A percentile compares a stretch with the other conserved stretches of the same genome.
These are phyloP conservation scores for Jackrogersella minutella DNA, from an alignment of 495 filamentous ascomycete genomes.

Conservation along the genomic window DNA sequence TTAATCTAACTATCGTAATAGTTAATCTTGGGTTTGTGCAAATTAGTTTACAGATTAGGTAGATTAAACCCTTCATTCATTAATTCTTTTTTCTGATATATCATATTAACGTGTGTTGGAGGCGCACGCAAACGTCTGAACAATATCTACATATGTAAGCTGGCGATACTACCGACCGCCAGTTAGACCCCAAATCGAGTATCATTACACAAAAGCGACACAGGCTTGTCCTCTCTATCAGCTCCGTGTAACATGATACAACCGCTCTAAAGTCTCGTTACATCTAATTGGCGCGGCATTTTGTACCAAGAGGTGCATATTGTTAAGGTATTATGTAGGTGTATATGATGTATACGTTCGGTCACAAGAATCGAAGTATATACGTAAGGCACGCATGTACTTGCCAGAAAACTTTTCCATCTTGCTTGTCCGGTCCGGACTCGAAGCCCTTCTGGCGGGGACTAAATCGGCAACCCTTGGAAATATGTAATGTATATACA, in stretches of 20 bases:
- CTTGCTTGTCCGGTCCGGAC: conserved; percentile 12
- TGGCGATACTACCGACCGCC: conserved; percentile 21
- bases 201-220: conserved; percentile 24
- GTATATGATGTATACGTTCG: conserved; percentile 1
- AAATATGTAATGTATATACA: background rate
- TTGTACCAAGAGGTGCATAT: background rate
- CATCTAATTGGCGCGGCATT: conserved; percentile 27
- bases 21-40: background rate
- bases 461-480: conserved; percentile 5
- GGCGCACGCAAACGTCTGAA: conserved; percentile 10
- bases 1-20: conserved; percentile 4
- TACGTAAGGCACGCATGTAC: conserved; percentile 7
- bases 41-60: too few relatives aligned
- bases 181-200: conserved; percentile 20
- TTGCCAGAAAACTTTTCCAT: conserved; percentile 20
- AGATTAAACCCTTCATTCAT: conserved; percentile 4
- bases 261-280: conserved; percentile 8
- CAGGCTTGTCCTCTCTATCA: conserved; percentile 13
- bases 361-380: background rate
- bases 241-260: conserved; percentile 33
- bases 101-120: conserved; percentile 2
- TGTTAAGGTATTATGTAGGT: conserved; percentile 3
- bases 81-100: background rate
- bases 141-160: background rate
- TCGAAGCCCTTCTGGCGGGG: conserved; percentile 16